Conservation (phyloP, 306 rosid species). For the Medicago truncatula region DNA sequence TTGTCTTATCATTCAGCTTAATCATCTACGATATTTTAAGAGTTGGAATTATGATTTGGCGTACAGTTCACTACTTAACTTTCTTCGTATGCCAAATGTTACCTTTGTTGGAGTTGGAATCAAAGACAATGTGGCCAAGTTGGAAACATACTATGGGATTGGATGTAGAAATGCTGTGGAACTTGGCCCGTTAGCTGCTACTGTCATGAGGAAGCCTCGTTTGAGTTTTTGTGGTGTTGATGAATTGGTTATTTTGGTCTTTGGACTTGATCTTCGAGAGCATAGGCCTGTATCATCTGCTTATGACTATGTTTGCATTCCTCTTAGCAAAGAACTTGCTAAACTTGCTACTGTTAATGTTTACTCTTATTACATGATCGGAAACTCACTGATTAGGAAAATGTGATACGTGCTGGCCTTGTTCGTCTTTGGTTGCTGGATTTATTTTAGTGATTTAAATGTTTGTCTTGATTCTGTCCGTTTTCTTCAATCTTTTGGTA, state of each 20-base stretch:
- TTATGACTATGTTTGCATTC: neutral
- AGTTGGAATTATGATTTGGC: no score
- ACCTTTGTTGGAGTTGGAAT: neutral
- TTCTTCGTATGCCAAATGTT: neutral
- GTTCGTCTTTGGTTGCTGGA: no score
- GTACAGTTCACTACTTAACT: no score
- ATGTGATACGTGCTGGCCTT: no score
- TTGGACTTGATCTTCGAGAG: neutral
- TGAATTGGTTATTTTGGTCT: neutral
- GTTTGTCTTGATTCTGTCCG: no score
- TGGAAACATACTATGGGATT: neutral
- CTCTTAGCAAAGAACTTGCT: neutral
- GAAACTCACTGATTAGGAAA: neutral
- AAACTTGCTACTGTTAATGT: constrained; percentile 2
- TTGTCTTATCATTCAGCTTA: no score
- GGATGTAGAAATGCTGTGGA: neutral
- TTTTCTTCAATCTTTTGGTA: no score
- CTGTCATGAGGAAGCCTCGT: neutral
- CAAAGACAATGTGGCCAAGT: neutral
- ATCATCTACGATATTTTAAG: no score
- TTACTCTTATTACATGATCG: neutral
- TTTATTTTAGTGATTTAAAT: no score
- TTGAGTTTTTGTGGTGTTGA: neutral
- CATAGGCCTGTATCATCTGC: neutral
- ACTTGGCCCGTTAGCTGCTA: neutral